phyloP scores from a whole-genome alignment of 768 basidiomycete genomes.

The Termitomyces sp. region DNA sequence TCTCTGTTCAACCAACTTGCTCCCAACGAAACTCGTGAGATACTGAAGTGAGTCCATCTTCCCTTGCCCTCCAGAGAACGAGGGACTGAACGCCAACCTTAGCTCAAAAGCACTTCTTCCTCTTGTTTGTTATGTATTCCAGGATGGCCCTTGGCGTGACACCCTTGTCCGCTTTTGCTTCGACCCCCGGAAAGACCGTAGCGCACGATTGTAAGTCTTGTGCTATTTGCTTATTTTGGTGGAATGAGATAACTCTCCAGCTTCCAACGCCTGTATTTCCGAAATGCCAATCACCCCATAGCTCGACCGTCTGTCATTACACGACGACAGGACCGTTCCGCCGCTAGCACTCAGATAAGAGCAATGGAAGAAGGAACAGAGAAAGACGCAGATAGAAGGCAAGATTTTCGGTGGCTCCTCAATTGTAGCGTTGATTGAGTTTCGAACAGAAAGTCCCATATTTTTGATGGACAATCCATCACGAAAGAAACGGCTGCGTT shows the following conservation, averaged over 20 bases:
- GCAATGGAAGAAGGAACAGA: constrained; percentile 34
- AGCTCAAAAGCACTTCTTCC: constrained; percentile 84
- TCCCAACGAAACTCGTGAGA: constrained; percentile 58
- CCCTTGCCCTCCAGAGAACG: no score
- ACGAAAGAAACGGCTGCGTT: constrained; percentile 88
- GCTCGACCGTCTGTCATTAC: constrained; percentile 71
- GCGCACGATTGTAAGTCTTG: constrained; percentile 67
- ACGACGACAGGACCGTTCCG: constrained; percentile 55
- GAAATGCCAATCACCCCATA: constrained; percentile 81
- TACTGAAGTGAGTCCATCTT: constrained; percentile 60
- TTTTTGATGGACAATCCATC: constrained; percentile 82
- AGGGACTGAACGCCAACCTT: constrained; percentile 1
- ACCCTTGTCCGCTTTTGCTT: constrained; percentile 83
- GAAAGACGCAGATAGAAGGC: constrained; percentile 42
- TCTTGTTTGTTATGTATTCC: constrained; percentile 80
- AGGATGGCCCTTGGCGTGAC: constrained; percentile 93
- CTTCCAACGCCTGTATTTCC: constrained; percentile 89
- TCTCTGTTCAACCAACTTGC: constrained; percentile 82
- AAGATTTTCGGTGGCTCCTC: constrained; percentile 7
- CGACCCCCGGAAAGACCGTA: constrained; percentile 75
- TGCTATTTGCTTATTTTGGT: neutral
- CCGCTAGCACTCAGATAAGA: constrained; percentile 33
- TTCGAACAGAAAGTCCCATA: constrained; percentile 58
- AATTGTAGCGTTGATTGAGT: constrained; percentile 2
- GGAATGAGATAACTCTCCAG: constrained; percentile 32